These are phyloP conservation scores for Inonotus obliquus DNA, from an alignment of 1,284 basidiomycete species.

Conservation along the genomic window DNA sequence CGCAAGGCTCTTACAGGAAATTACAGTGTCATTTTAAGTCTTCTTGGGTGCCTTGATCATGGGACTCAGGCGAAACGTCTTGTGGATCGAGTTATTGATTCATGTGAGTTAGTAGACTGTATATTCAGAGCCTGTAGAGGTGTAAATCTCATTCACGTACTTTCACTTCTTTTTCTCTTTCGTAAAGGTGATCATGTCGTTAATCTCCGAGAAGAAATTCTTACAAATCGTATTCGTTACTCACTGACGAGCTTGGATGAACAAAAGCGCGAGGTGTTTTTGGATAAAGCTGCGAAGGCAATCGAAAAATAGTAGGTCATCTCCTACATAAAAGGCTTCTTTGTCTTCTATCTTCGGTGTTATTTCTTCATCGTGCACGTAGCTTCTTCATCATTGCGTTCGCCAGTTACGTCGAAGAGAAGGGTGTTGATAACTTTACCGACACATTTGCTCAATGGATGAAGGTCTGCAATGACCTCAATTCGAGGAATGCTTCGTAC, in stretches of 20 bases:
- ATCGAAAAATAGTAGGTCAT: conserved; percentile 74
- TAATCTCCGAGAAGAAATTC: conserved; percentile 86
- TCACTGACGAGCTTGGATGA: conserved; percentile 77
- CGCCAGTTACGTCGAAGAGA: conserved; percentile 82
- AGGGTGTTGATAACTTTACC: conserved; percentile 54
- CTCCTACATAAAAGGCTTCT: background rate
- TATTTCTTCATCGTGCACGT: background rate
- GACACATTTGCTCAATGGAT: conserved; percentile 87
- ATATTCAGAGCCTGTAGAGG: background rate
- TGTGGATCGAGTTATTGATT: conserved; percentile 86
- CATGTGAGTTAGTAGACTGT: conserved; percentile 59
- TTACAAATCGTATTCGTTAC: conserved; percentile 80
- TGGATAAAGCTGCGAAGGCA: conserved; percentile 63
- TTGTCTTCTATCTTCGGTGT: background rate
- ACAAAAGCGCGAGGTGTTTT: conserved; percentile 48
- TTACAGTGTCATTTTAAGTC: conserved; percentile 84
- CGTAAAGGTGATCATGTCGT: conserved; percentile 75
- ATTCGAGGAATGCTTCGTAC: conserved; percentile 5
- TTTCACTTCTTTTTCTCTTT: background rate
- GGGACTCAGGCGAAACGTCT: conserved; percentile 79
- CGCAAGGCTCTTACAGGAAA: conserved; percentile 86
- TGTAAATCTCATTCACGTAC: background rate
- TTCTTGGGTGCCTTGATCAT: conserved; percentile 85
- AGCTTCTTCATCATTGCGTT: conserved; percentile 96
- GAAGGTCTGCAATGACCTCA: conserved; percentile 44